Percentiles rank a stretch among this genome's conserved stretches.
Conservation (phyloP, 225 moss, liverwort and hornwort genomes). For the Bryum argenteum region DNA sequence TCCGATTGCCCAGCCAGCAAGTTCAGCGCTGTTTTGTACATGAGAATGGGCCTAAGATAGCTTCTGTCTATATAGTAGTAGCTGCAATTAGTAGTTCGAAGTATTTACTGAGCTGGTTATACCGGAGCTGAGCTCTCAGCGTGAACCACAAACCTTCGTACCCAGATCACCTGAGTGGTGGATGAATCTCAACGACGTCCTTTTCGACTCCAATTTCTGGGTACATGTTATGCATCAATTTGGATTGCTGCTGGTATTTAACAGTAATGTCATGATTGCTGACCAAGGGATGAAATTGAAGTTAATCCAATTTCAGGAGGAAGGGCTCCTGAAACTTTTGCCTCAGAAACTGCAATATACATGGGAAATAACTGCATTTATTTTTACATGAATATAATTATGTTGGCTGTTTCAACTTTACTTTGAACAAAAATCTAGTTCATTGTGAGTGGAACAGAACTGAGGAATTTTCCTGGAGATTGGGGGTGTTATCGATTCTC, state of each 20-base stretch:
- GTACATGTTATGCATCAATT: background rate
- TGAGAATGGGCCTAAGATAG: background rate
- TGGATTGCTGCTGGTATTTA: no score
- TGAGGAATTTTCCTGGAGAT: no score
- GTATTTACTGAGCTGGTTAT: slow-evolving; percentile 20
- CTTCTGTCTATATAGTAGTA: slow-evolving; percentile 23
- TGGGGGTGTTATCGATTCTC: no score
- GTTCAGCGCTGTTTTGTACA: slow-evolving; percentile 23
- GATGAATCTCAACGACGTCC: background rate
- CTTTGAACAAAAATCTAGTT: no score
- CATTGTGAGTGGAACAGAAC: no score
- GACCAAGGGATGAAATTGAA: background rate
- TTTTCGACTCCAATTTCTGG: background rate
- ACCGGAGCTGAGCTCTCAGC: slow-evolving; percentile 16
- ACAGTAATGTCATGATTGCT: background rate
- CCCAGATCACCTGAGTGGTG: slow-evolving; percentile 12
- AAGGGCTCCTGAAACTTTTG: no score
- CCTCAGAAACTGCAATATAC: no score
- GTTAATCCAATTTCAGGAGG: no score
- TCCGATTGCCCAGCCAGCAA: slow-evolving; percentile 1
- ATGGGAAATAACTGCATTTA: no score
- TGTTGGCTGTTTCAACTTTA: no score
- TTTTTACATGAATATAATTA: no score
- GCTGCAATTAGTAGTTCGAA: slow-evolving; percentile 4
- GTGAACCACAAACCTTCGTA: slow-evolving; percentile 12